Evolutionary conservation across 1,139 yeast species (phyloP).

Genomic region (Saccharomyces uvarum): DNA sequence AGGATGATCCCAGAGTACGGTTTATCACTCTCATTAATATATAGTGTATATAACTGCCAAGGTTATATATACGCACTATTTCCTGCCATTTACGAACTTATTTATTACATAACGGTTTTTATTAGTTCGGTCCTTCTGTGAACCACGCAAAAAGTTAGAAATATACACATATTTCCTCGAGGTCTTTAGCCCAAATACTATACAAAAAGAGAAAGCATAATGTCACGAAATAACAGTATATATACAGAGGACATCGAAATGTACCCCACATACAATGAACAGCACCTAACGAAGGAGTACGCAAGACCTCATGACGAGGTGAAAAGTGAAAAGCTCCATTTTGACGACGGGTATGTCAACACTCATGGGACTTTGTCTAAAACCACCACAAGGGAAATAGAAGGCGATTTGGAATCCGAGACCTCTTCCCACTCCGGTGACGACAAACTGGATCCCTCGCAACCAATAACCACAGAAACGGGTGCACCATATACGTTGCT

Average conservation of each 20-base stretch:
- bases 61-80: not conserved
- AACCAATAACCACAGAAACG: constrained; percentile 3
- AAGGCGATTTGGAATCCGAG: constrained; percentile 9
- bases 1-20: not conserved
- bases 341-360: not conserved
- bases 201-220: not conserved
- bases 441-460: constrained; percentile 3
- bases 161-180: not conserved
- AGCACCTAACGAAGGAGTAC: constrained; percentile 1
- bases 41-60: not conserved
- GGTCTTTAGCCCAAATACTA: not conserved
- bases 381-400: constrained; percentile 17
- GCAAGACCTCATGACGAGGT: not conserved
- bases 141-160: not conserved
- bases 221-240: not conserved
- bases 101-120: too few species aligned
- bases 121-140: too few species aligned
- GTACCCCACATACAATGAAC: constrained; percentile 4
- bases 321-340: not conserved
- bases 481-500: constrained; percentile 22
- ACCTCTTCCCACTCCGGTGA: constrained; percentile 4
- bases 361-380: constrained; percentile 26
- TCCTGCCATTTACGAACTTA: not conserved
- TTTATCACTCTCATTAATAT: not conserved
- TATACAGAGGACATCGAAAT: constrained; percentile 1